Evolutionary conservation across 2,329 filamentous ascomycete genomes (phyloP).

Genomic region (Cordyceps farinosa): DNA sequence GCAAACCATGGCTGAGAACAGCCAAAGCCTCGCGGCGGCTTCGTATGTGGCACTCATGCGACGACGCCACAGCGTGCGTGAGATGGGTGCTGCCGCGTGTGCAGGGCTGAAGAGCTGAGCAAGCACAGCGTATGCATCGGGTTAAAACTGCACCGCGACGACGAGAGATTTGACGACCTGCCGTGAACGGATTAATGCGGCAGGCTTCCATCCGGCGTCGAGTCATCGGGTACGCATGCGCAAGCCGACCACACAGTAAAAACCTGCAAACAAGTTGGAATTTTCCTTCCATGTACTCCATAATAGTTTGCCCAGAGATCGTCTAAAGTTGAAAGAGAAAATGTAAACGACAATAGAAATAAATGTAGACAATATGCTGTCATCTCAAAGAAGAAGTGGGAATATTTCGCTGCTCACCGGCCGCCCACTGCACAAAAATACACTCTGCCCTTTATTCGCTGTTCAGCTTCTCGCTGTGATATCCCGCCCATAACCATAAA

Average conservation of each 20-base stretch:
- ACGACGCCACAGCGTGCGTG: neutral
- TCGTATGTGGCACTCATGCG: neutral
- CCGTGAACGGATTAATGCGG: neutral
- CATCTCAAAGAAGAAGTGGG: neutral
- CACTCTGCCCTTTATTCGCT: neutral
- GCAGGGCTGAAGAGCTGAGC: conserved; percentile 2
- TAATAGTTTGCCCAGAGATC: neutral
- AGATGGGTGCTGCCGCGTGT: neutral
- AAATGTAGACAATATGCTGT: neutral
- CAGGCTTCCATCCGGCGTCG: neutral
- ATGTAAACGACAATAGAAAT: neutral
- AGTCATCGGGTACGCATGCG: neutral
- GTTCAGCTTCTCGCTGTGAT: neutral
- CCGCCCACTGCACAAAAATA: neutral
- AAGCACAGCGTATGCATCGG: neutral
- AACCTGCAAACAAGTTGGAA: neutral
- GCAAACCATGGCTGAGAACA: neutral
- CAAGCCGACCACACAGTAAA: neutral
- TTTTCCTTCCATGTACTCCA: neutral
- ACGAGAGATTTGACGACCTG: neutral
- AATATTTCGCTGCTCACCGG: neutral
- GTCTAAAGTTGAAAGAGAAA: neutral
- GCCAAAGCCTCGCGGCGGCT: neutral
- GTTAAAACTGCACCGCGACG: neutral
- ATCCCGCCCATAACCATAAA: neutral